Evolutionary conservation across 2,329 filamentous ascomycete species (phyloP), one percentile per base, ranked within the genome.

Genomic region (Venturia carpophila): DNA sequence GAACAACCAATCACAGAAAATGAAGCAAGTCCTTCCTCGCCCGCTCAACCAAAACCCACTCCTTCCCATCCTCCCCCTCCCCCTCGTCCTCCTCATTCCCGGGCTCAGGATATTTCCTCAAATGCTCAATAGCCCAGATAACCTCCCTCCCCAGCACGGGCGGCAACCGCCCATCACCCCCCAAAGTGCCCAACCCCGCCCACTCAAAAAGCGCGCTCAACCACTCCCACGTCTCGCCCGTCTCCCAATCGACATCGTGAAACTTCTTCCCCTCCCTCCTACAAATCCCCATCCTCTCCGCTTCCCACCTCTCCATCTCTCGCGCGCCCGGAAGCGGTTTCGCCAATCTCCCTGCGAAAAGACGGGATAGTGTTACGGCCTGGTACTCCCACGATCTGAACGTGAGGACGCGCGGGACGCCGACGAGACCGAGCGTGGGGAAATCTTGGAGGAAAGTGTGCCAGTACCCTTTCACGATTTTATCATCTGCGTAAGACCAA

Each of bases 161-260:
- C 58, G 66, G 69, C 56, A 65, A 56, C 19, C 67, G 65, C 5
- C 69, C 69, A 60, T 80, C 76, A 0, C 80, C 82, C 34, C 72
- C 73, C 52, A 85, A 69, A 17, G 74, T 77, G 0, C 77, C 77
- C 42, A 85, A 70, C 0, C 83, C 83, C 0, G 82, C 79, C 62
- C 84, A 73, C 7, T 74, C 69, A 69, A 79, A 84, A 68, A 47
- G 43, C 5, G 19, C 43, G 4, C 19, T 21, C 43, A 21, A 6
- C 43, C 43, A 24, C 77, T 79, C 37, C 78, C 77, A 0, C 13
- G 42, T 45, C 42, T 47, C 43, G 3, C 43, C 43, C 2, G 19
- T 17, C 43, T 47, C 43, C 43, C 43, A 47, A 3, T 7, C 43
- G 4, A 47, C 21, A 47, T 47, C 19, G 21, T 47, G n/a, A 21